Evolutionary conservation across 2,329 filamentous ascomycete species (phyloP), one percentile per base, ranked within the genome.

Genomic region (Sporothrix pseudoabietina): DNA sequence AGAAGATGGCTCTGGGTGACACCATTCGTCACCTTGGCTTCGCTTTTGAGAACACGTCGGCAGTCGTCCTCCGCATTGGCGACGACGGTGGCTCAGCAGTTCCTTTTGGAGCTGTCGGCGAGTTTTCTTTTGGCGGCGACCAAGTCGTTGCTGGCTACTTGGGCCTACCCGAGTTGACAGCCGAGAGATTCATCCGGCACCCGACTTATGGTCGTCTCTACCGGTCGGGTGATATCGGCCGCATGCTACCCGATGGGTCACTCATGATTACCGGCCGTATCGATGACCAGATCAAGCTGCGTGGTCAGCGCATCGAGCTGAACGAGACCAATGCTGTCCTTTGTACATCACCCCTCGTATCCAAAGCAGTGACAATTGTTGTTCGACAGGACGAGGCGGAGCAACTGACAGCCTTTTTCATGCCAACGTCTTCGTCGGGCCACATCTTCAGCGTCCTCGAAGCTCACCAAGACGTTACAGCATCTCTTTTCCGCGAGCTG

Each of bases 111-210:
- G 91, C 89, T 75, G 84, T 93, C 19, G 94, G 94, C 12, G 94
- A 97, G 79, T 85, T 97, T 7, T 97, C 92, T 78, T 96, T 97
- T 79, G 94, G 93, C 16, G 94, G 94, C 12, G 88, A 92, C 68
- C 94, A 97, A 81, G 89, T 97, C 5, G 90, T 89, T 57, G 85
- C 87, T 54, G 93, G 93, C 1, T 97, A 95, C 78, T 84, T 96
- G 39, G 89, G 91, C 73, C 84, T 87, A 80, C 85, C 88, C 0
- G 84, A 87, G 3, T 81, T 92, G 55, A 93, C 91, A 0, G 80
- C 83, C 0, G 82, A 85, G 14, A 93, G 90, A 77, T 93, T 97
- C 74, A 84, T 95, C 66, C 76, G 88, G 0, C 92, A 97, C 78
- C 85, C 90, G 0, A 75, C 79, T 0, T 91, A 89, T 79, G 94